phyloP scores from a whole-genome alignment of 208 protist genomes.

The Leishmania mexicana region DNA sequence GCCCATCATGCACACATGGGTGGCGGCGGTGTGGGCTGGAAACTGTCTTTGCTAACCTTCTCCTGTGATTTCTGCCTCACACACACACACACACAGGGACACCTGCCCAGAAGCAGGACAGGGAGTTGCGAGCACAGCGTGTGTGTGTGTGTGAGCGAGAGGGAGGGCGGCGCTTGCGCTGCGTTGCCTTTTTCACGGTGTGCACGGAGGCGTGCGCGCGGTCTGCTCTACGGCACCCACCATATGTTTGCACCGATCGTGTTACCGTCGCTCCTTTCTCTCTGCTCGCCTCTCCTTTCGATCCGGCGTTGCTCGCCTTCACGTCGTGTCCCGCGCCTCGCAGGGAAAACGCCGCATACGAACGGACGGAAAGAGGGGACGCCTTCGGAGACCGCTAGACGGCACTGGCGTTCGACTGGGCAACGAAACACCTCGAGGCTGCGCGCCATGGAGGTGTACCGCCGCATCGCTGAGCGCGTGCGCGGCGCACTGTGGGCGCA shows the following conservation, averaged over 20 bases:
- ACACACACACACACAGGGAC: background rate
- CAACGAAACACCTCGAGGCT: background rate
- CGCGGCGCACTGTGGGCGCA: conserved; percentile 91
- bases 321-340: background rate
- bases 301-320: background rate
- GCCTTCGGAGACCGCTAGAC: background rate
- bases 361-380: background rate
- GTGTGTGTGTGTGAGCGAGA: background rate
- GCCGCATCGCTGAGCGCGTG: conserved; percentile 89
- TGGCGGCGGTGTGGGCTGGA: no score
- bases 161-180: background rate
- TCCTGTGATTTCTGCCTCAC: background rate
- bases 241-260: background rate
- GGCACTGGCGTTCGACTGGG: background rate
- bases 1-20: background rate
- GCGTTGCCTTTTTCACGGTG: background rate
- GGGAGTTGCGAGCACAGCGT: background rate
- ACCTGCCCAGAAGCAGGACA: background rate
- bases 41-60: background rate
- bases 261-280: background rate
- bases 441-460: conserved; percentile 86
- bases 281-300: background rate
- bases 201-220: background rate
- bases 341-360: background rate
- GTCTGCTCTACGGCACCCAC: background rate